Evolutionary conservation across 2,329 filamentous ascomycete species (phyloP), one percentile per base, ranked within the genome.

Genomic region (Ophiostoma fasciatum): DNA sequence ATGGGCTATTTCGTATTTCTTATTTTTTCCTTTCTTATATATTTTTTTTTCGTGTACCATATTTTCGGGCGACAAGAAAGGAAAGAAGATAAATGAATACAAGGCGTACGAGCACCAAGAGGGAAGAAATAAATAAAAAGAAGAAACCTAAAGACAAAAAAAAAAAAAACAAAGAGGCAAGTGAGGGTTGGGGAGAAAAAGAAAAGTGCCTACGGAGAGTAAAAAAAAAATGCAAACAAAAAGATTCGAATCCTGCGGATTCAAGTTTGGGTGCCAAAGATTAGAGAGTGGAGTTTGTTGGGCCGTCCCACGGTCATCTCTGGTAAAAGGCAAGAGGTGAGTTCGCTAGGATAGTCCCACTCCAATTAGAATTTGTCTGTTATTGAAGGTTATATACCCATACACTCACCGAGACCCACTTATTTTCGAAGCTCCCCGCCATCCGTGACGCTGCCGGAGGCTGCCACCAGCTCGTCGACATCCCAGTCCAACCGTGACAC

Each of bases 281-380:
- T 46, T 46, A 41, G 21, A 19, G 31, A 46, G 39, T 39, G 45
- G 43, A 46, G 45, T 46, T 19, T 44, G 22, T 38, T 45, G 44
- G 44, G 44, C 42, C 44, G 37, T 45, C 41, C 44, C 44, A 46
- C 44, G 44, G 44, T 46, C 44, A 46, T 46, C 44, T 46, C 44
- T 46, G 44, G 44, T 46, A 46, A 46, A 46, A 46, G 44, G 44
- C 44, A 46, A 46, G 44, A 46, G 44, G 44, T 46, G 44, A 46
- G 42, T 46, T 46, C 44, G 44, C 44, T 46, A 46, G 44, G 42
- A 46, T 43, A 45, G 42, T 46, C 44, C 44, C 44, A 46, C 44
- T 46, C 44, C 44, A 42, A 46, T 40, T 40, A 41, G 29, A 37
- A 31, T 11, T 26, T 37, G 20, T 22, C 21, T 22, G 21, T 22